Conservation (phyloP, 495 filamentous ascomycete genomes). For the Talaromyces thailandensis region DNA sequence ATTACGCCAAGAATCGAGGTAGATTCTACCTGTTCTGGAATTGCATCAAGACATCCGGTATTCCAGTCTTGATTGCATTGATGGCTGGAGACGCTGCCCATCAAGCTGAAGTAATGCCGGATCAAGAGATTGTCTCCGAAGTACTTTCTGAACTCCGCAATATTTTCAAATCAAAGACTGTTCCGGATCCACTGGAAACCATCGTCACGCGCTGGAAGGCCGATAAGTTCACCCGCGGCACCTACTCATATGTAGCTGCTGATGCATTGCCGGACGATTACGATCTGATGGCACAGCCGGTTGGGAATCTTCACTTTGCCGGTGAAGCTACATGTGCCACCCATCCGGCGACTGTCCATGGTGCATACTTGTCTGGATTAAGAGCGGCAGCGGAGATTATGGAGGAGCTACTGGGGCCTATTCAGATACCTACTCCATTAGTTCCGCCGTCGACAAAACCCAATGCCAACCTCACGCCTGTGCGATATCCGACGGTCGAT, state of each 20-base stretch:
- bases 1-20: constrained; percentile 58
- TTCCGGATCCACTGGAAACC: constrained; percentile 74
- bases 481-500: constrained; percentile 10
- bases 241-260: constrained; percentile 86
- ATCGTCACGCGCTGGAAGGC: constrained; percentile 91
- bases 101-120: constrained; percentile 66
- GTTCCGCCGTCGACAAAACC: constrained; percentile 48
- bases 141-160: constrained; percentile 65
- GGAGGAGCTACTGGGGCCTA: constrained; percentile 69
- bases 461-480: constrained; percentile 18
- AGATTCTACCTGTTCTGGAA: constrained; percentile 98
- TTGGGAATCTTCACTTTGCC: constrained; percentile 91
- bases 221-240: constrained; percentile 82
- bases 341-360: constrained; percentile 94
- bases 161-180: constrained; percentile 49
- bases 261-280: constrained; percentile 80
- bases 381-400: constrained; percentile 81
- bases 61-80: constrained; percentile 79
- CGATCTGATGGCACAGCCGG: constrained; percentile 75
- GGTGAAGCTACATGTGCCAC: constrained; percentile 93
- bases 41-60: constrained; percentile 75
- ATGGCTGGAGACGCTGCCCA: constrained; percentile 96
- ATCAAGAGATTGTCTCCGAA: constrained; percentile 67
- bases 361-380: constrained; percentile 88
- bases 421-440: constrained; percentile 64